phyloP scores from a whole-genome alignment of 2,329 filamentous ascomycete species.

The Plectosphaerella plurivora region DNA sequence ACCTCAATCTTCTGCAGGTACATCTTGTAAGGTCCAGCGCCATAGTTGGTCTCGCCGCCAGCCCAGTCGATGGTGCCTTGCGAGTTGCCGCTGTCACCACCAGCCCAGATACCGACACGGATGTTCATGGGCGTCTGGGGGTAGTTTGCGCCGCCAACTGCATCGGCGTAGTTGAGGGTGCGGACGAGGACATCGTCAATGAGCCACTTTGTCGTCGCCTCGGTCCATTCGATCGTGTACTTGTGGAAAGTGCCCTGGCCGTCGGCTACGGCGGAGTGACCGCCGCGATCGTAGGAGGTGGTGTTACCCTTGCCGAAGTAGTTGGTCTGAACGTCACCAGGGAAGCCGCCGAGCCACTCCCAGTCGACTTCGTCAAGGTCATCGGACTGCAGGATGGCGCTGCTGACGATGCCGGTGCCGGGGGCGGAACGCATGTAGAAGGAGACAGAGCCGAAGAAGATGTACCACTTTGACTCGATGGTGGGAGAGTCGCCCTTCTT shows the following conservation, averaged over 20 bases:
- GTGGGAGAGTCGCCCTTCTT: constrained; percentile 63
- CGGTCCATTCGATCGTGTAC: constrained; percentile 66
- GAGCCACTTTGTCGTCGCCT: constrained; percentile 58
- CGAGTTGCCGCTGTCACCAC: constrained; percentile 51
- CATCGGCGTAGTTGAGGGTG: constrained; percentile 59
- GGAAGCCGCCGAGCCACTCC: constrained; percentile 84
- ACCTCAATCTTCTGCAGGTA: constrained; percentile 55
- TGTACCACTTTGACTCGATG: constrained; percentile 77
- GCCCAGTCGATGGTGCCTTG: constrained; percentile 69
- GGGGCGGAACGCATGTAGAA: constrained; percentile 73
- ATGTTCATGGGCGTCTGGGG: constrained; percentile 72
- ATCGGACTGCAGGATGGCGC: constrained; percentile 84
- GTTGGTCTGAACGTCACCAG: constrained; percentile 76
- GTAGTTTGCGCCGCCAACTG: constrained; percentile 53
- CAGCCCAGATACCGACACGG: constrained; percentile 66
- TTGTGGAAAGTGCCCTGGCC: constrained; percentile 57
- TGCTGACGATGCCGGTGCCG: constrained; percentile 84
- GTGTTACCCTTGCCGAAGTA: constrained; percentile 76
- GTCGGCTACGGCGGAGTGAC: constrained; percentile 52
- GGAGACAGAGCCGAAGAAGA: constrained; percentile 92
- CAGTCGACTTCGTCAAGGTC: constrained; percentile 93
- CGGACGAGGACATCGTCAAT: constrained; percentile 60
- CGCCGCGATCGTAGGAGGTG: constrained; percentile 65
- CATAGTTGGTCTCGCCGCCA: constrained; percentile 53
- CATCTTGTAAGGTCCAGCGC: constrained; percentile 45